Percentiles rank a stretch among this genome's conserved stretches.
These are phyloP conservation scores for Alternaria hordeiaustralica DNA, from an alignment of 2,329 filamentous ascomycete genomes.

Conservation along the genomic window DNA sequence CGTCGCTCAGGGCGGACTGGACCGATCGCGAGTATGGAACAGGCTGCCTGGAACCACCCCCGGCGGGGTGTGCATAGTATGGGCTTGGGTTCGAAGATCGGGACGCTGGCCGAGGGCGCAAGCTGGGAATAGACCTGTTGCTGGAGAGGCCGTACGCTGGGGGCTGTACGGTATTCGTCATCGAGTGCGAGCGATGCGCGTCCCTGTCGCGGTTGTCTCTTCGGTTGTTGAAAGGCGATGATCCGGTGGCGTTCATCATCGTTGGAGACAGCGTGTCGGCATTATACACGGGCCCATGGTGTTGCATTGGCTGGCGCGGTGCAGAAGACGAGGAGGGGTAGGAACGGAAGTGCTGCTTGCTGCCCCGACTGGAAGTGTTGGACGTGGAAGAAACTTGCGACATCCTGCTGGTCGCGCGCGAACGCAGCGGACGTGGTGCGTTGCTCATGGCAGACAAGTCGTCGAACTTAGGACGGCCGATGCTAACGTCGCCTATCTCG, in stretches of 20 bases:
- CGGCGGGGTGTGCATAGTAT: constrained; percentile 47
- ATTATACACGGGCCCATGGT: constrained; percentile 51
- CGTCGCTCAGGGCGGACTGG: constrained; percentile 55
- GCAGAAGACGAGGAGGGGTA: constrained; percentile 51
- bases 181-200: constrained; percentile 51
- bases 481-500: constrained; percentile 55
- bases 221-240: constrained; percentile 37
- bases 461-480: constrained; percentile 36
- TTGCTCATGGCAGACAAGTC: constrained; percentile 47
- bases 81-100: constrained; percentile 50
- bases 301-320: constrained; percentile 49
- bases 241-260: constrained; percentile 38
- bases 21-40: constrained; percentile 51
- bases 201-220: constrained; percentile 36
- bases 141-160: constrained; percentile 45
- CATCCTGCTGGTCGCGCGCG: constrained; percentile 44
- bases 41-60: constrained; percentile 41
- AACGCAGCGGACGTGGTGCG: constrained; percentile 45
- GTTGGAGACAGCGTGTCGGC: constrained; percentile 47
- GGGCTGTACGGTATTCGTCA: constrained; percentile 45
- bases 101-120: constrained; percentile 49
- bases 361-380: constrained; percentile 50
- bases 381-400: constrained; percentile 52
- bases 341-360: constrained; percentile 35
- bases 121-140: constrained; percentile 54